Base-by-base conservation (phyloP, 208 protist species). In the Trypanosoma platydactyli region DNA sequence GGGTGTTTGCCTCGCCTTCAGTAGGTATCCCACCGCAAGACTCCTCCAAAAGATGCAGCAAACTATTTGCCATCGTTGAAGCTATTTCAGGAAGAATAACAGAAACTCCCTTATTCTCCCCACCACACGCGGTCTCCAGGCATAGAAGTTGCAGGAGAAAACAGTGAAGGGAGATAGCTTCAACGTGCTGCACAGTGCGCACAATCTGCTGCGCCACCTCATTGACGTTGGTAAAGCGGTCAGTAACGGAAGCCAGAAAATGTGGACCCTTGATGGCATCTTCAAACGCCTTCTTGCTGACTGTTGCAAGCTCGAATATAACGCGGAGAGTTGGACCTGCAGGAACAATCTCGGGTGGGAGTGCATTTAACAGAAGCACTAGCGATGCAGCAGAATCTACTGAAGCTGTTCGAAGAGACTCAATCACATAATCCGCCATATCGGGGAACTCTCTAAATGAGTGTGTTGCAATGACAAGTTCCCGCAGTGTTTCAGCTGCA, bases 341-440 rank as follows among this genome's bases (percentile, higher is more conserved):
- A 27, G 69, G 69, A 12, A 75, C 35, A 22, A 71, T 50, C 15
- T 48, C 59, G 27, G 22, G 20, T 54, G 65, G 66, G 16, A 78
- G 42, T 29, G 12, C 27, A 42, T 71, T 69, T 13, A 78, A 51
- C 53, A 78, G 62, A 11, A 16, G 35, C 35, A 87, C 59, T 11
- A 91, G 33, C 18, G 52, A 57, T 5, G 77, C 46, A 27, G 77
- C 52, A 3, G 57, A 56, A 16, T 51, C 54, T 6, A 60, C 67
- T 3, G 77, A 63, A 12, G 33, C 52, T 20, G 50, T 52, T 56
- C 56, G 51, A 60, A 81, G 59, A 15, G 79, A 80, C 68, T 87
- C 73, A 48, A 80, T 50, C 3, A 76, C 62, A 57, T 83, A 87
- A 64, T 74, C 76, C 35, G 76, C 65, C n/a, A 81, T 57, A 61